Evolutionary conservation across 805 yeast genomes (phyloP), one percentile per base, ranked within the genome.

Genomic region (Lipomyces starkeyi): DNA sequence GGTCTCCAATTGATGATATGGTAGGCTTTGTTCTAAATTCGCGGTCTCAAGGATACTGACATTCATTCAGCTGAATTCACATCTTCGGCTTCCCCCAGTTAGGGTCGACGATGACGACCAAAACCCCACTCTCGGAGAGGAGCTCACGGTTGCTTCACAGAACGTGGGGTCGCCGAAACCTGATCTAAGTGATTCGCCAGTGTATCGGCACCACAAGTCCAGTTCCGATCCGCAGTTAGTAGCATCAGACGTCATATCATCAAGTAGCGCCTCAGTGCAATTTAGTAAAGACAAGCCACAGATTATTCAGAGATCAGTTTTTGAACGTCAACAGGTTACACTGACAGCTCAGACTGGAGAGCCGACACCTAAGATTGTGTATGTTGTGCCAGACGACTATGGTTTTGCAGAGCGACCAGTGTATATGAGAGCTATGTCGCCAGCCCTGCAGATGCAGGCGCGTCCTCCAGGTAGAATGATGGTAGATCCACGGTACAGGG

Each of bases 371-470:
- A 49, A 61, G 9, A 52, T 58, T 49, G 61, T 63, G 9, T 49
- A 53, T 20, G 43, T 58, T 62, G 59, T 61, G 9, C 62, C 58
- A 3, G 62, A 58, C n/a, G 66, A 63, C n/a, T 63, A 63, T 9
- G 49, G 3, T 43, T 17, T 43, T 5, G 49, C 49, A 43, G 22
- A 43, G 8, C 49, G 20, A n/a, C 49, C 49, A n/a, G 9, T n/a
- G 22, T 35, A 37, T 20, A 22, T 57, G 40, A 40, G 61, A 47
- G 17, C 57, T 13, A 47, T 57, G 58, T 62, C 65, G 4, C 61
- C 65, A 27, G 61, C 57, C 13, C 14, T 57, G 65, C 32, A n/a
- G 35, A 59, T 37, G 56, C 49, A 43, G 2, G 52, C 63, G 14
- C 37, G 3, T n/a, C 49, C 49, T 7, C 20, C 49, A 43, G 49